Evolutionary conservation across 2,329 filamentous ascomycete species (phyloP), one percentile per base, ranked within the genome.

Genomic region (Onygenales sp.): DNA sequence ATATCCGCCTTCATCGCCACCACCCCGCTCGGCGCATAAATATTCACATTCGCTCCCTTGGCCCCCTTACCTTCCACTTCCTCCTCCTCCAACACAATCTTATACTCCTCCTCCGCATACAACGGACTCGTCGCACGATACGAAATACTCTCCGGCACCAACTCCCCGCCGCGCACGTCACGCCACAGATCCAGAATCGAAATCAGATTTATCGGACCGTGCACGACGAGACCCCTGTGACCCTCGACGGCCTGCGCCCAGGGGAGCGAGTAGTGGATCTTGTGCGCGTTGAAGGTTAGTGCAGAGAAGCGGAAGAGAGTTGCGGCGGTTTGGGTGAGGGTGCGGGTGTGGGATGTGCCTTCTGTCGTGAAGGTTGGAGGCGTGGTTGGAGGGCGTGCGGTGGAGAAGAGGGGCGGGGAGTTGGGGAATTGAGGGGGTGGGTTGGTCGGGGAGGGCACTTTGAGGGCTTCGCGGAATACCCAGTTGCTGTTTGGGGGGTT

Each of bases 111-210:
- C 10, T 71, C 71, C 1, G 69, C 75, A 67, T 78, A 79, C 17
- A 78, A 56, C 3, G 76, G 75, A 54, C 67, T 73, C 11, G 75
- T 78, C 21, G 75, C 76, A 10, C 76, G 65, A 58, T 79, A 79
- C 2, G 59, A 63, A 45, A 78, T 73, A 42, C 65, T 71, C 56
- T 67, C 63, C 1, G 75, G 75, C 2, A 73, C 49, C 32, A 65
- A 50, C 7, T 59, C 60, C 8, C 27, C 43, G 3, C 7, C 58
- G 1, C 62, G 65, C 32, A 63, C 61, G 55, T 75, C 72, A 37
- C 72, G 63, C 72, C 72, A 75, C 27, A 74, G 57, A 59, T 74
- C 69, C 40, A 73, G 52, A 21, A 74, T 72, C 4, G 66, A 65
- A 45, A 74, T 70, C 49, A 74, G 58, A 53, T 74, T 74, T 52